Base-by-base conservation (phyloP, 169 alveolate genomes). In the Besnoitia besnoiti region DNA sequence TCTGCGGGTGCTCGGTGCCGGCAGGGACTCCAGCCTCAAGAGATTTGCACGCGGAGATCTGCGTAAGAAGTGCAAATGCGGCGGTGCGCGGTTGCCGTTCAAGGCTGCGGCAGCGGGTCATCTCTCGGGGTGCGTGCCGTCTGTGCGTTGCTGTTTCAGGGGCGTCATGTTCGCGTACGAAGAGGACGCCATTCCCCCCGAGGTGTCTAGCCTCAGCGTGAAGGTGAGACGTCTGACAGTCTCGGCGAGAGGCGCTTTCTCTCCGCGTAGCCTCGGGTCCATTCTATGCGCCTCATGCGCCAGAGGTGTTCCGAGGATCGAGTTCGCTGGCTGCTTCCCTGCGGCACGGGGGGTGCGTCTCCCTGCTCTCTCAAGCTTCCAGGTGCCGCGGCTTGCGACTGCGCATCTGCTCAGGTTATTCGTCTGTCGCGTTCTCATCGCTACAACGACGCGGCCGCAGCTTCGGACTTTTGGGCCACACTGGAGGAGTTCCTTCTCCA, bases 351-450 rank as follows among this genome's bases (percentile, higher is more conserved):
- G n/a, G n/a, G n/a, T n/a, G n/a, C n/a, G n/a, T n/a, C n/a, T n/a
- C n/a, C n/a, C n/a, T n/a, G n/a, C n/a, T n/a, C n/a, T n/a, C n/a
- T 50, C 62, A 10, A 14, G 62, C 62, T 47, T 39, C n/a, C 75
- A 46, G 67, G 50, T 88, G 85, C 85, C 14, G 92, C 88, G n/a
- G n/a, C n/a, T n/a, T n/a, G n/a, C n/a, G n/a, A n/a, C n/a, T n/a
- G n/a, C n/a, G n/a, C n/a, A n/a, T n/a, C n/a, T n/a, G n/a, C n/a
- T 84, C 93, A 89, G 93, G 89, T 89, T 40, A 33, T 89, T 49
- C 93, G 93, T 19, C 76, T 89, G 76, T 76, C 89, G 3, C 87
- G 93, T 35, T 42, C 77, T 44, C 93, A 89, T 50, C 85, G 93
- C 35, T 73, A 89, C 55, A 89, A 89, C 55, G 93, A 89, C 79